Conservation (phyloP, 2,329 filamentous ascomycete species). For the Chaetomium sp. region DNA sequence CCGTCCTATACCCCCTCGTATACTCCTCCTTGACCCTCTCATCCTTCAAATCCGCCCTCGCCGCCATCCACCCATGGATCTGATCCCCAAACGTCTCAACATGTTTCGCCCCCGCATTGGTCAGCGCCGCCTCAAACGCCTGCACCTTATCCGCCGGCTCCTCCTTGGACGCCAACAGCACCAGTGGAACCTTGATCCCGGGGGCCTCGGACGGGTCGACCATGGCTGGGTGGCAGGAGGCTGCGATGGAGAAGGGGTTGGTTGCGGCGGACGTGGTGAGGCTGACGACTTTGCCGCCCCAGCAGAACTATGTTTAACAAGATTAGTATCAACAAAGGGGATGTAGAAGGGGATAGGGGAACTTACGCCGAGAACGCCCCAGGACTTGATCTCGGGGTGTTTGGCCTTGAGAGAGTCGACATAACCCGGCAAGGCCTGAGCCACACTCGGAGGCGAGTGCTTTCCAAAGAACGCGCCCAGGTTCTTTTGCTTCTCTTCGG, state of each 20-base stretch:
- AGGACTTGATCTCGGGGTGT: conserved; percentile 50
- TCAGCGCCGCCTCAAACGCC: conserved; percentile 49
- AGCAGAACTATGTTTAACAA: conserved; percentile 45
- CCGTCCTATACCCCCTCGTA: conserved; percentile 52
- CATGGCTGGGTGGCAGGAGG: conserved; percentile 55
- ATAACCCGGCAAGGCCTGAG: conserved; percentile 47
- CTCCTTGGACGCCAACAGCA: conserved; percentile 60
- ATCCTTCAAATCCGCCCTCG: conserved; percentile 53
- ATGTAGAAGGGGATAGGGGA: background rate
- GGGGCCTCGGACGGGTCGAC: conserved; percentile 56
- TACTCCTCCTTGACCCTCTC: conserved; percentile 55
- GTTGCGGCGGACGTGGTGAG: conserved; percentile 42
- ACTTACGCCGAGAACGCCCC: conserved; percentile 55
- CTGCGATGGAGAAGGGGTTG: conserved; percentile 51
- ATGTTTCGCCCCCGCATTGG: conserved; percentile 39
- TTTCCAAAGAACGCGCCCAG: conserved; percentile 53
- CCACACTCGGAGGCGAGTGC: conserved; percentile 42
- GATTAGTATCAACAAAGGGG: background rate
- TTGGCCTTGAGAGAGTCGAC: conserved; percentile 46
- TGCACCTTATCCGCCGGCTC: conserved; percentile 50
- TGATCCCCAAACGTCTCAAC: conserved; percentile 62
- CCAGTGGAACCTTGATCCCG: conserved; percentile 54
- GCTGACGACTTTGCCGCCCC: conserved; percentile 62
- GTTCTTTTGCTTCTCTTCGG: conserved; percentile 54
- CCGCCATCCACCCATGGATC: conserved; percentile 70